Base-by-base conservation (phyloP, 805 yeast species). In the Helenozyma baotianmanensis region DNA sequence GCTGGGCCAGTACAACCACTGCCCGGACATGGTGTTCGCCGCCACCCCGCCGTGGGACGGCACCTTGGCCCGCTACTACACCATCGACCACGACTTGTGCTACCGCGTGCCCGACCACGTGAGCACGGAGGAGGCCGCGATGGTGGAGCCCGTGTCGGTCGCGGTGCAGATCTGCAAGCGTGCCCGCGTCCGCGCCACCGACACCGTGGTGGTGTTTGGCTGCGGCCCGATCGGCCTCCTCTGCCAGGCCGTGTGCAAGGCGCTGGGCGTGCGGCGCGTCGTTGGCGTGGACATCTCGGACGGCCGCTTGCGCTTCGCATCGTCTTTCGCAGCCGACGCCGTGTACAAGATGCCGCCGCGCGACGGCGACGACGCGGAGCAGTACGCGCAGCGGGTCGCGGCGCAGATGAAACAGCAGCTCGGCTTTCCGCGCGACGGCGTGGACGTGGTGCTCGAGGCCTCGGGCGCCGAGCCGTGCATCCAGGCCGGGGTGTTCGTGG, bases 221-320 rank as follows among this genome's bases (percentile, higher is more conserved):
- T 78, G 78, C 12, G 80, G 80, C 14, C 80, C 80, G n/a, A 75
- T 75, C 43, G 80, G 80, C 11, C 53, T 74, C 21, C 63, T 70
- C 25, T 53, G 74, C 16, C 62, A 76, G 30, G 41, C 66, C 4
- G 50, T 72, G 29, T 76, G 77, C 9, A 59, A 64, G 21, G 78
- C 77, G 10, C 61, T 70, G 2, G 80, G 80, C 15, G 76, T 76
- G 4, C 59, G 69, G 21, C 79, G 79, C 19, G 41, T 75, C 12
- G 68, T 64, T 13, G 70, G 74, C 42, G 69, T 77, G 4, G 80
- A 74, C 48, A 50, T 74, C 25, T 57, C 64, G 32, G 54, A 53
- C 14, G 57, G 58, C 28, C 62, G 79, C 36, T 56, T 75, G 30
- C 61, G 56, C 22, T 65, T 72, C 39, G 79, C 78, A 12, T 60